Conservation (phyloP, 2,329 filamentous ascomycete genomes). For the Verticillium tricorpus region DNA sequence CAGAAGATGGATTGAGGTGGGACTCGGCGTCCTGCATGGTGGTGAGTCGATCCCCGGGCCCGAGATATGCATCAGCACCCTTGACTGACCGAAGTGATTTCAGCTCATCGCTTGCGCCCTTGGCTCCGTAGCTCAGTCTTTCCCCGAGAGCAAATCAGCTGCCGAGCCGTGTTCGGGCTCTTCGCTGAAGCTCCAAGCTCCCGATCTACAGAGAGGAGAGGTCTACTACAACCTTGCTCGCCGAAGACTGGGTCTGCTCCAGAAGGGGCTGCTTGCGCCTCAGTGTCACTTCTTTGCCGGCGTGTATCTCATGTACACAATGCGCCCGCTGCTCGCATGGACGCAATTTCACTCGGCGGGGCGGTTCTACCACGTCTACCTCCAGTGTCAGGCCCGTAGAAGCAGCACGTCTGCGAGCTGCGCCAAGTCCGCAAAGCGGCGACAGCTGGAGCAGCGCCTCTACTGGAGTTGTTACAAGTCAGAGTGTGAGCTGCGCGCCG, state of each 20-base stretch:
- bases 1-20: conserved; percentile 13
- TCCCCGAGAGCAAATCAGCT: background rate
- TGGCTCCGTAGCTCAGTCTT: conserved; percentile 19
- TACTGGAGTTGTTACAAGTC: conserved; percentile 41
- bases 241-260: conserved; percentile 18
- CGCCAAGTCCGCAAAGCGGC: conserved; percentile 10
- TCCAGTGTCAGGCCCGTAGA: conserved; percentile 16
- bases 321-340: conserved; percentile 32
- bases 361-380: conserved; percentile 27
- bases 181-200: conserved; percentile 1
- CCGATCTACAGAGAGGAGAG: conserved; percentile 14
- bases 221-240: conserved; percentile 20
- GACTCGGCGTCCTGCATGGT: conserved; percentile 23
- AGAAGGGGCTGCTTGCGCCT: conserved; percentile 22
- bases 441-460: conserved; percentile 31
- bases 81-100: background rate
- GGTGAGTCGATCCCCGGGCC: conserved; percentile 14
- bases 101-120: conserved; percentile 26
- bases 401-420: conserved; percentile 6
- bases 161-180: background rate
- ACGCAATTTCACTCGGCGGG: conserved; percentile 26
- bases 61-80: too few relatives aligned
- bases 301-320: conserved; percentile 34
- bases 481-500: conserved; percentile 34
- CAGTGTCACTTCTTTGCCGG: conserved; percentile 35